Percentiles rank a stretch among this genome's conserved stretches.
Conservation (phyloP, 2,329 filamentous ascomycete genomes). For the Curvularia spicifera region DNA sequence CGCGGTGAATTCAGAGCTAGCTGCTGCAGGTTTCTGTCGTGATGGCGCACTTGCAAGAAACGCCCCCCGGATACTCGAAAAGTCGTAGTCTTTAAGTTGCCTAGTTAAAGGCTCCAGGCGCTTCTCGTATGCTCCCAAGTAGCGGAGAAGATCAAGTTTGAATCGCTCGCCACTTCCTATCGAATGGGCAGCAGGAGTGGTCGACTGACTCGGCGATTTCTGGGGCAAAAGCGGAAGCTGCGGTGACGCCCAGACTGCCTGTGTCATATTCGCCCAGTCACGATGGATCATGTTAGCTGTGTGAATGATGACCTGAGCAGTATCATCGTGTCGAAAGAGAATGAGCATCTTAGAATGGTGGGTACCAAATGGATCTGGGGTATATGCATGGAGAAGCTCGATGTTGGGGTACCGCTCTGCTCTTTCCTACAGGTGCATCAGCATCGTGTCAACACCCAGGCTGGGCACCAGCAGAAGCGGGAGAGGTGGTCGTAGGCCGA, state of each 20-base stretch:
- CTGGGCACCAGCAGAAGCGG: too few species aligned
- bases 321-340: constrained; percentile 77
- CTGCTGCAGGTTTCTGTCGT: constrained; percentile 59
- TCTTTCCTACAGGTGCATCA: constrained; percentile 58
- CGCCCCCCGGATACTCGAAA: constrained; percentile 70
- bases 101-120: constrained; percentile 62
- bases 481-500: background rate
- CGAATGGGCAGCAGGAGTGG: constrained; percentile 14
- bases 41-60: constrained; percentile 82
- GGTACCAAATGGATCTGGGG: constrained; percentile 85
- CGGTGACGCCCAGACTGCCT: constrained; percentile 81
- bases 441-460: background rate
- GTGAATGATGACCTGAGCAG: constrained; percentile 80
- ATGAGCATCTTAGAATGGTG: constrained; percentile 88
- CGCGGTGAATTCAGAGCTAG: constrained; percentile 58
- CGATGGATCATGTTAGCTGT: constrained; percentile 90
- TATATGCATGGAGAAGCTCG: constrained; percentile 72
- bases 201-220: background rate
- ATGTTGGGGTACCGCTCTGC: constrained; percentile 70
- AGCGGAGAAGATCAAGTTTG: constrained; percentile 75
- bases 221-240: constrained; percentile 61
- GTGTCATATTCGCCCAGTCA: constrained; percentile 89
- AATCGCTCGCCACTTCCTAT: constrained; percentile 72
- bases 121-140: constrained; percentile 73
- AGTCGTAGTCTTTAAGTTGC: constrained; percentile 69